Base-by-base conservation (phyloP, 371 early-diverging fungal genomes). In the Mucor ambiguus region DNA sequence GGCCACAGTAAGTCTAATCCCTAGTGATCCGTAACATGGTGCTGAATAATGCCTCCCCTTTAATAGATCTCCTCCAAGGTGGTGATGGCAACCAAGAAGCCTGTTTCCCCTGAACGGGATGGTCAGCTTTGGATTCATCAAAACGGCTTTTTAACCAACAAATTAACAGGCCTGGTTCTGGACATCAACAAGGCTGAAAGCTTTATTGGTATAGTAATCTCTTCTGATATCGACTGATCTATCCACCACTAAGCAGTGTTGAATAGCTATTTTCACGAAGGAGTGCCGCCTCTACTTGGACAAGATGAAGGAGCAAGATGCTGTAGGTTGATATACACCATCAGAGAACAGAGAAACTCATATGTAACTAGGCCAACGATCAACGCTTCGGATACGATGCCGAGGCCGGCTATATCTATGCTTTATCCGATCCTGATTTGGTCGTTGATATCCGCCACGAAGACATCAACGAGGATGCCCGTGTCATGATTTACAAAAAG, bases 51-150 rank as follows among this genome's bases (percentile, higher is more conserved):
- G 11, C 20, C 20, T 44, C 8, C n/a, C 55, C 8, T 14, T 30
- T 26, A 38, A 52, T 56, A 79, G 79, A 44, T 65, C 26, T 38
- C 58, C 7, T 60, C 80, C 43, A 75, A 75, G 20, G 68, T 80
- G 60, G 70, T 80, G 8, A 80, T 73, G 75, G 68, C 68, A 20
- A 43, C 63, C 11, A 80, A 75, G 60, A 71, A 73, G 16, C 62
- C 67, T 35, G 56, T 62, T 41, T 75, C 77, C 44, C 73, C 77
- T 43, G 80, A 77, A 38, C 66, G 77, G 52, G 80, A 80, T 44
- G 64, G 62, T 22, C 80, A 80, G 49, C 74, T 80, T 9, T 80
- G 77, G 77, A 77, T 80, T n/a, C 75, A 80, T 32, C 77, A 80
- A 59, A 58, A 70, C 44, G 80, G 80, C 58, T 75, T 77, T n/a